Percentiles rank a stretch among this genome's conserved stretches.
phyloP scores from a whole-genome alignment of 768 basidiomycete species.

The Leucosporidium yakuticum region DNA sequence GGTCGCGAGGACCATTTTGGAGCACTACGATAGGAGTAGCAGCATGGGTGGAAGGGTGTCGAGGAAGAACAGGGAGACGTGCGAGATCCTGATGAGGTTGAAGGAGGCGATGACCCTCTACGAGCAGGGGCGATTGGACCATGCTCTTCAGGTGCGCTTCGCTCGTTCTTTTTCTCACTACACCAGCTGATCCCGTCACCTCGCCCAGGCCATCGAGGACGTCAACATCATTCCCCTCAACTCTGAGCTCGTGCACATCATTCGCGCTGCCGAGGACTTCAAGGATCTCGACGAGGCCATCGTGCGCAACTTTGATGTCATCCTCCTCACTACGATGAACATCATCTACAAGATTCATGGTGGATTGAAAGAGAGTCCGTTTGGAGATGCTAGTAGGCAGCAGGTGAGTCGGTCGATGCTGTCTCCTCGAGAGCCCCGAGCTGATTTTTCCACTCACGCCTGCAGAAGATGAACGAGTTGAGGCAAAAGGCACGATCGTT shows the following conservation, averaged over 20 bases:
- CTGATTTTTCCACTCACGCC: constrained; percentile 34
- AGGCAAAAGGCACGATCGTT: constrained; percentile 75
- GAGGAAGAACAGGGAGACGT: constrained; percentile 58
- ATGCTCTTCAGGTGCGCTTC: constrained; percentile 68
- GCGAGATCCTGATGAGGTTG: constrained; percentile 61
- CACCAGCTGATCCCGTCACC: neutral
- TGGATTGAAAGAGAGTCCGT: constrained; percentile 62
- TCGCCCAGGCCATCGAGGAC: constrained; percentile 64
- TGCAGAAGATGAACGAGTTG: constrained; percentile 59
- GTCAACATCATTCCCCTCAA: constrained; percentile 74
- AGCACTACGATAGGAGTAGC: constrained; percentile 67
- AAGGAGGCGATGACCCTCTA: constrained; percentile 74
- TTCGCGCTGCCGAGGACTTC: constrained; percentile 80
- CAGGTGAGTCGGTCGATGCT: constrained; percentile 52
- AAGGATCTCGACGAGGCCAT: constrained; percentile 74
- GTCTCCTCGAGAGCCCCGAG: constrained; percentile 15
- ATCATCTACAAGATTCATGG: constrained; percentile 75
- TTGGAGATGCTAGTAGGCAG: constrained; percentile 69
- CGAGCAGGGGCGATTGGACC: constrained; percentile 63
- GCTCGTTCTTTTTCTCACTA: constrained; percentile 4
- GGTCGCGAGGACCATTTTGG: constrained; percentile 53
- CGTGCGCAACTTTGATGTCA: constrained; percentile 80
- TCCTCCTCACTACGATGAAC: constrained; percentile 88
- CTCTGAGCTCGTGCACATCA: constrained; percentile 71
- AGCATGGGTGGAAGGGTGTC: constrained; percentile 53